phyloP scores from a whole-genome alignment of 352 stramenopile genomes.

The Phytopythium chamaehyphon region DNA sequence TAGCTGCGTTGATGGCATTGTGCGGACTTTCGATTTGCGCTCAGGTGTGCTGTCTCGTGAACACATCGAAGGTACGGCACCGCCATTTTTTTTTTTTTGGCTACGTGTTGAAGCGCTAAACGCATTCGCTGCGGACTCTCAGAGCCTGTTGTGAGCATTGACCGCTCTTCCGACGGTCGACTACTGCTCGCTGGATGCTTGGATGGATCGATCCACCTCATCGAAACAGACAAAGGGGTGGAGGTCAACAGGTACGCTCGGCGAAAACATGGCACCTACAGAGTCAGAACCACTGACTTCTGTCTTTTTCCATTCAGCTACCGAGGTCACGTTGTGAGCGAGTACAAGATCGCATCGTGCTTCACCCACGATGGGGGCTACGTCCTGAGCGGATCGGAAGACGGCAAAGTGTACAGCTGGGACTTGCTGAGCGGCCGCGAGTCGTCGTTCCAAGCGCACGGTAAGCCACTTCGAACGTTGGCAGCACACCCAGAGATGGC shows the following conservation, averaged over 20 bases:
- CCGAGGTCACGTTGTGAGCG: slow-evolving; percentile 50
- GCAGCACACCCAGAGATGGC: slow-evolving; percentile 54
- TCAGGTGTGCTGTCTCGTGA: slow-evolving; percentile 63
- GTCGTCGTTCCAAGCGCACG: slow-evolving; percentile 51
- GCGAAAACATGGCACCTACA: too few relatives aligned
- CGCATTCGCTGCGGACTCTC: neutral
- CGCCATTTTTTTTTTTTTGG: neutral
- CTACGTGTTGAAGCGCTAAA: neutral
- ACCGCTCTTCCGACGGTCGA: slow-evolving; percentile 64
- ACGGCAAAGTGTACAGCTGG: slow-evolving; percentile 64
- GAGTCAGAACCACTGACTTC: too few relatives aligned
- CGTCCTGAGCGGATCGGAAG: slow-evolving; percentile 73
- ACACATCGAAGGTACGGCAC: slow-evolving; percentile 54
- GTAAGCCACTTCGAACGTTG: slow-evolving; percentile 55
- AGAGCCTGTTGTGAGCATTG: slow-evolving; percentile 78
- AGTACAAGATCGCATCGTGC: slow-evolving; percentile 66
- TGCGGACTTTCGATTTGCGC: slow-evolving; percentile 84
- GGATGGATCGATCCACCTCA: slow-evolving; percentile 67
- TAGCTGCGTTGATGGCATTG: slow-evolving; percentile 79
- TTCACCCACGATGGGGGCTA: slow-evolving; percentile 66
- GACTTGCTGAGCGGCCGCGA: slow-evolving; percentile 41
- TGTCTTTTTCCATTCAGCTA: slow-evolving; percentile 27
- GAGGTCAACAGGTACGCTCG: slow-evolving; percentile 76
- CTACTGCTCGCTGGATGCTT: slow-evolving; percentile 78
- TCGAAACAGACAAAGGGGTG: slow-evolving; percentile 58